Evolutionary conservation across 1,139 yeast genomes (phyloP), one percentile per base, ranked within the genome.

Genomic region (Pichia inconspicua): DNA sequence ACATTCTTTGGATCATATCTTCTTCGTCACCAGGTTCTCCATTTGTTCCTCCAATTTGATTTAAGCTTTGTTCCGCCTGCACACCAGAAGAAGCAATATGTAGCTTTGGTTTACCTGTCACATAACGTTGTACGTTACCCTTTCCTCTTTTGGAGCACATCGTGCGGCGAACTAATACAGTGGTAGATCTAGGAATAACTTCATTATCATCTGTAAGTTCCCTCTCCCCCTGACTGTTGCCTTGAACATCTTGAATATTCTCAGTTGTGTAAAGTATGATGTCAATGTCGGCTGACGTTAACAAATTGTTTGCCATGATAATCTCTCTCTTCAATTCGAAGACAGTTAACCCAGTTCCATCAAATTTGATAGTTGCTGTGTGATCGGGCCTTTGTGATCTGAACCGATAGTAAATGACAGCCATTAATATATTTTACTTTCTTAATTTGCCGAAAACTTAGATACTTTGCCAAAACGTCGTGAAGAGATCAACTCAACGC

Each of bases 271-370:
- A 85, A 36, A 94, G 64, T 47, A 77, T 69, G 45, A 92, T 69
- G 62, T 87, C 94, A 61, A 90, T 88, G 61, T 88, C 96, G 5
- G 83, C 77, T 1, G 96, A 95, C 50, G 82, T 81, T 4, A 92
- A 90, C 25, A 92, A 70, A 59, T 82, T 86, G 66, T 90, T 92
- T 44, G 83, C 88, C 31, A 75, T 66, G 45, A 94, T 84, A 50
- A 92, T 89, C 60, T 92, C 97, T 55, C 92, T 80, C 67, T 94
- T 94, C 54, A 92, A 71, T 63, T 92, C 98, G 69, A 90, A 92
- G 12, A 90, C 96, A 11, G 95, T 86, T 48, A 94, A 80, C 34
- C 97, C 97, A 0, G 97, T 90, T 30, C 98, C 98, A 66, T 94
- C 98, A 64, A 92, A 94, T 46, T 84, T 78, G 42, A 92, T 80